Percentiles rank a stretch among this genome's conserved stretches.
Evolutionary conservation across 2,329 filamentous ascomycete species (phyloP).

Genomic region (Colletotrichum falcatum): DNA sequence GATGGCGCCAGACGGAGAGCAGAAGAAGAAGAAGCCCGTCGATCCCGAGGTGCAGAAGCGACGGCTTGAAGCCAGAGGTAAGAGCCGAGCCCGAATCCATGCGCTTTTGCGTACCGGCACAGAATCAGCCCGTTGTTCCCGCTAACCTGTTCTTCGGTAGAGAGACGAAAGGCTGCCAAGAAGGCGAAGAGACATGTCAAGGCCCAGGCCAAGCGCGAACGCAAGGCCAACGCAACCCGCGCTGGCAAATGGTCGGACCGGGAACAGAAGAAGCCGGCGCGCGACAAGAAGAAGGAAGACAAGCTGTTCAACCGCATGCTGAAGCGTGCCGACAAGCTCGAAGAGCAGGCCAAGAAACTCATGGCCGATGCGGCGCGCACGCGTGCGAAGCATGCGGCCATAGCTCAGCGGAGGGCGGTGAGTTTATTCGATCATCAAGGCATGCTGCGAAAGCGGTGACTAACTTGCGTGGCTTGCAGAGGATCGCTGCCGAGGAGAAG

Average conservation of each 20-base stretch:
- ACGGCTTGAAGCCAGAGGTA: constrained; percentile 30
- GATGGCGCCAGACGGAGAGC: constrained; percentile 13
- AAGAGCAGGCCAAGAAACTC: constrained; percentile 55
- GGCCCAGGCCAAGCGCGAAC: constrained; percentile 53
- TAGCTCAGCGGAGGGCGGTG: constrained; percentile 47
- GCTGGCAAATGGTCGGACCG: constrained; percentile 49
- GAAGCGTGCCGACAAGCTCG: constrained; percentile 55
- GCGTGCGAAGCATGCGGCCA: constrained; percentile 45
- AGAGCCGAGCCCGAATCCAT: neutral
- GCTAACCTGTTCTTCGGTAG: constrained; percentile 40
- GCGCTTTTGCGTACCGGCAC: neutral
- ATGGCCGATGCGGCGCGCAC: constrained; percentile 54
- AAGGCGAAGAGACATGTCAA: constrained; percentile 53
- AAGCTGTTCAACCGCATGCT: constrained; percentile 54
- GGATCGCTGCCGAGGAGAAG: constrained; percentile 45
- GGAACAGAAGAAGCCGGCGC: constrained; percentile 49
- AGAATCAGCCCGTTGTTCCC: neutral
- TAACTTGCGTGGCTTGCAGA: constrained; percentile 38
- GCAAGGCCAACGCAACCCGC: constrained; percentile 50
- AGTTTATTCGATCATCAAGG: neutral
- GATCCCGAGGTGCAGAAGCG: constrained; percentile 41
- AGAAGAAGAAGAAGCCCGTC: neutral
- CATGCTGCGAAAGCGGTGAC: neutral
- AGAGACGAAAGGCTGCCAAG: constrained; percentile 48
- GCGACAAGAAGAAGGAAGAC: constrained; percentile 49